Conservation (phyloP, 1,139 yeast species). For the Citeromyces hawaiiensis region DNA sequence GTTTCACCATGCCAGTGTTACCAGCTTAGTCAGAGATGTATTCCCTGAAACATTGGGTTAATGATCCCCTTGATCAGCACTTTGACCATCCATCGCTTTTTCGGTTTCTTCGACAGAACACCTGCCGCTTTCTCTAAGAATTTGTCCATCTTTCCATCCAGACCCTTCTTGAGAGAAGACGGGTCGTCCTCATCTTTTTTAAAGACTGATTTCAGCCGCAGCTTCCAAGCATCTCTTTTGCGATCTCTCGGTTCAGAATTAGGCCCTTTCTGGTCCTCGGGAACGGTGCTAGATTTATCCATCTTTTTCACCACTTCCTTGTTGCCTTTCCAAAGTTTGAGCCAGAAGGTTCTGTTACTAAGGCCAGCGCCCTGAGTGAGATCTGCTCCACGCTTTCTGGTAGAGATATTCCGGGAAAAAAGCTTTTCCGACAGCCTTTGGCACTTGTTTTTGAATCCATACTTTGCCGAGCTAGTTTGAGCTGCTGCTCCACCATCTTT, state of each 20-base stretch:
- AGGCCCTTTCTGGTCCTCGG: background rate
- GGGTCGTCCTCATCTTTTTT: background rate
- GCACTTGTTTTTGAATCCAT: background rate
- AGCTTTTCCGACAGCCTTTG: background rate
- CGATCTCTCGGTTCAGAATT: background rate
- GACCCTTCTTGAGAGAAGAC: background rate
- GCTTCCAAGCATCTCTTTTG: background rate
- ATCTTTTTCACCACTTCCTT: background rate
- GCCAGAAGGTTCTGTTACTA: background rate
- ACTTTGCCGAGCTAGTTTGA: background rate
- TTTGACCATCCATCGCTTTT: background rate
- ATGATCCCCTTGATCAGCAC: background rate
- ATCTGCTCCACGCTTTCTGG: too few species aligned
- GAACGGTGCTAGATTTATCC: background rate
- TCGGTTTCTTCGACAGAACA: background rate
- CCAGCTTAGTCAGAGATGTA: background rate
- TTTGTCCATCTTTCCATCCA: background rate
- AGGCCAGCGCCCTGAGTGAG: too few species aligned
- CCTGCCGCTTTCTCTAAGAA: background rate
- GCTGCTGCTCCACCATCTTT: background rate
- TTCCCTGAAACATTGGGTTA: background rate
- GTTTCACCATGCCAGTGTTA: background rate
- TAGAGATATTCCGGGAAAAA: background rate
- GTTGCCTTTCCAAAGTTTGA: background rate
- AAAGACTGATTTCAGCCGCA: background rate